phyloP scores from a whole-genome alignment of 2,329 filamentous ascomycete species.

The Fusarium protoensiforme region DNA sequence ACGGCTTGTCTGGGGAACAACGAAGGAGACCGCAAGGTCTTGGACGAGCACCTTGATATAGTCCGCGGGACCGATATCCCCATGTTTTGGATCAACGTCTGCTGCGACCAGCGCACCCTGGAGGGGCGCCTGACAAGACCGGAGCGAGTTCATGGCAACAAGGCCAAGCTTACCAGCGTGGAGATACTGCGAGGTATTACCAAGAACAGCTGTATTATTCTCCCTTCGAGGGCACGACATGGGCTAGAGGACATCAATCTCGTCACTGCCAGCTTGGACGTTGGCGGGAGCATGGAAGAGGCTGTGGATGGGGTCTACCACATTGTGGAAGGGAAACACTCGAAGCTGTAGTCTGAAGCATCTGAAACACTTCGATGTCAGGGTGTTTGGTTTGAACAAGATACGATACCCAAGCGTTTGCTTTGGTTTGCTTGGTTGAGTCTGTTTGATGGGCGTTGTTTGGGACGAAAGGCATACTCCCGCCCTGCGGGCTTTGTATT shows the following conservation, averaged over 20 bases:
- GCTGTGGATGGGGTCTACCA: background rate
- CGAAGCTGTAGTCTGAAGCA: background rate
- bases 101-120: background rate
- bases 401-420: background rate
- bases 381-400: background rate
- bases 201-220: background rate
- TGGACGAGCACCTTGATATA: slow-evolving; percentile 6
- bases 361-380: background rate
- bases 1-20: slow-evolving; percentile 10
- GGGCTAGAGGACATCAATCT: background rate
- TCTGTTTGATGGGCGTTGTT: background rate
- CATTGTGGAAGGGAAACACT: background rate
- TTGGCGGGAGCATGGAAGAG: background rate
- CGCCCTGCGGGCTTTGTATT: background rate
- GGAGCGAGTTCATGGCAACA: background rate
- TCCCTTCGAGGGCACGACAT: background rate
- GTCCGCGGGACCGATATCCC: slow-evolving; percentile 1
- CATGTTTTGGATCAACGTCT: slow-evolving; percentile 19
- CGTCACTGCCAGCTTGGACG: background rate
- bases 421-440: background rate
- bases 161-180: background rate
- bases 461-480: background rate
- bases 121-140: background rate
- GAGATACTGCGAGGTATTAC: background rate
- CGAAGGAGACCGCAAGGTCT: background rate